Evolutionary conservation across 2,329 filamentous ascomycete species (phyloP).

Genomic region (Colletotrichum tanaceti): DNA sequence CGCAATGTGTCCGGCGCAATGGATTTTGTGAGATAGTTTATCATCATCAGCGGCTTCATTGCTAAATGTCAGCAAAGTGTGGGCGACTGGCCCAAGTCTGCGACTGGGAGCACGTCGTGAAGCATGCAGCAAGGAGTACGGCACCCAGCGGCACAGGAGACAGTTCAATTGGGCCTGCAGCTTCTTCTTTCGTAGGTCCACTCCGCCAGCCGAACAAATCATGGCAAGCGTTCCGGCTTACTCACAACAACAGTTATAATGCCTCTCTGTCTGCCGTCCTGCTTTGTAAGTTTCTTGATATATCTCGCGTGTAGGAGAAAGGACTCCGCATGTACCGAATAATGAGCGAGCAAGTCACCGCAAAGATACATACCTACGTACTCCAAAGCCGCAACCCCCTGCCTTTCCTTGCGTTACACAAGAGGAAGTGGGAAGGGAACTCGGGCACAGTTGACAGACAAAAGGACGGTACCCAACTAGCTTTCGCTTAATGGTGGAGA

Average conservation of each 20-base stretch:
- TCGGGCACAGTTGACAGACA: too few relatives aligned
- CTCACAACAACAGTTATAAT: neutral
- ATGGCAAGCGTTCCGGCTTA: neutral
- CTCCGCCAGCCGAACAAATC: neutral
- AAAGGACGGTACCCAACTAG: neutral
- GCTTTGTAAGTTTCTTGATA: constrained; percentile 20
- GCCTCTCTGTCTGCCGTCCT: neutral
- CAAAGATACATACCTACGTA: neutral
- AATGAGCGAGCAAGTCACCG: neutral
- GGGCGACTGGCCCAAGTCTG: neutral
- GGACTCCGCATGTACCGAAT: neutral
- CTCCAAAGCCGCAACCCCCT: neutral
- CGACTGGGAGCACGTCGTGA: too few relatives aligned
- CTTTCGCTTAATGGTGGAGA: neutral
- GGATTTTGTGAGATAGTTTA: neutral
- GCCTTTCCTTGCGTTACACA: constrained; percentile 11
- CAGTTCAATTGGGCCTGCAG: constrained; percentile 1
- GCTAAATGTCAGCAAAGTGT: neutral
- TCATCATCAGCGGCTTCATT: neutral
- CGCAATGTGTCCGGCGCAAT: neutral
- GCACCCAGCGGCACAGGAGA: constrained; percentile 4
- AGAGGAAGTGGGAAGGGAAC: neutral
- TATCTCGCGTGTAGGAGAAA: neutral
- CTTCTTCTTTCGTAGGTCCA: neutral
- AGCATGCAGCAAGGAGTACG: neutral